Evolutionary conservation across 352 stramenopile genomes (phyloP), one percentile per base, ranked within the genome.

Genomic region (Phytophthora podocarpi): DNA sequence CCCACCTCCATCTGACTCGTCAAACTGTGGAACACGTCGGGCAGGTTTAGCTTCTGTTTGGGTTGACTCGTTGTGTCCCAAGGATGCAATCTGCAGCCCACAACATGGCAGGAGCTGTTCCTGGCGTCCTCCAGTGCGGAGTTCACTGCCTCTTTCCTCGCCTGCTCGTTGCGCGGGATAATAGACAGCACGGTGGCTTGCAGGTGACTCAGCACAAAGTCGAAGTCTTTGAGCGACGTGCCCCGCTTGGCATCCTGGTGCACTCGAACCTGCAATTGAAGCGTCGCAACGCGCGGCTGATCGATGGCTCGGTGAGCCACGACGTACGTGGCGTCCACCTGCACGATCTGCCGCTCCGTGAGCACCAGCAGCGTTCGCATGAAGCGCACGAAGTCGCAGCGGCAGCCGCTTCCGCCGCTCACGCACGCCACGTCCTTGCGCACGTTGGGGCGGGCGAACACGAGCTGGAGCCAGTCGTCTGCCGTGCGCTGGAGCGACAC

Each of bases 21-120:
- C 27, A 95, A 75, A 20, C 68, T 86, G 23, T 75, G 60, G 49
- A 95, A 93, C 4, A 95, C 75, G 20, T 92, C 85, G 13, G 74
- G 64, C n/a, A 93, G 67, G 24, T 74, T 70, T 40, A 88, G 48
- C 23, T 76, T 80, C 20, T 59, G 37, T 5, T 69, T 64, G 18
- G 42, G 35, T 13, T 45, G 37, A 39, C 37, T 40, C 8, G 34
- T 15, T 5, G 34, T 51, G 21, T 62, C 32, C 42, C 58, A 48
- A 36, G 41, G 55, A 31, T 92, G 83, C 55, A 90, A 37, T 47
- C 72, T 64, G 47, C 83, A 92, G 24, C 80, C 80, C 0, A 90
- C 59, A 20, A 92, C 83, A 53, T 92, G 83, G 59, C 83, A 92
- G 26, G 56, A 66, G 49, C 67, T 92, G 40, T 59, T 54, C 42